phyloP scores from a whole-genome alignment of 2,329 filamentous ascomycete species.

The Cytospora piceicola region DNA sequence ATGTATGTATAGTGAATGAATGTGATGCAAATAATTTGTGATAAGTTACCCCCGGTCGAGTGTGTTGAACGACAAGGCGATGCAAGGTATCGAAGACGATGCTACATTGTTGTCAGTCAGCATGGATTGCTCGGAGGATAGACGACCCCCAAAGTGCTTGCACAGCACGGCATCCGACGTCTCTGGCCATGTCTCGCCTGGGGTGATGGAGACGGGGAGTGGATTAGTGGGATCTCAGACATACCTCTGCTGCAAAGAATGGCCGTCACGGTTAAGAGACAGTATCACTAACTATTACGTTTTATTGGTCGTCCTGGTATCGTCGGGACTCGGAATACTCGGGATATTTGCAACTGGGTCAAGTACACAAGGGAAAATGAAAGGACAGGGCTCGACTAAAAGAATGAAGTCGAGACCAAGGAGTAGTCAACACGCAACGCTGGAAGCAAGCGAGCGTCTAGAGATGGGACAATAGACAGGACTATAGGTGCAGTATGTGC shows the following conservation, averaged over 20 bases:
- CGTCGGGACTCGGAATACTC: conserved; percentile 18
- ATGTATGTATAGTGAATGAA: conserved; percentile 22
- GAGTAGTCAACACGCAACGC: conserved; percentile 21
- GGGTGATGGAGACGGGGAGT: conserved; percentile 10
- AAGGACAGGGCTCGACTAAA: conserved; percentile 51
- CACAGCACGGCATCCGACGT: not conserved
- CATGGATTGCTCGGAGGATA: not conserved
- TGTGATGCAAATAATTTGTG: conserved; percentile 15
- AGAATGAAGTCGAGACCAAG: conserved; percentile 52
- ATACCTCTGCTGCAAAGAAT: conserved; percentile 28
- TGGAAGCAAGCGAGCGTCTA: conserved; percentile 2
- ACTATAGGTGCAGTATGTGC: conserved; percentile 25
- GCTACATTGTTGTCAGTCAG: conserved; percentile 28
- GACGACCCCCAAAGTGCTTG: not conserved
- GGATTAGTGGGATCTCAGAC: conserved; percentile 11
- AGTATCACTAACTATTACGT: conserved; percentile 27
- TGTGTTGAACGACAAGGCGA: conserved; percentile 12
- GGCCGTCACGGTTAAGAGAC: conserved; percentile 24
- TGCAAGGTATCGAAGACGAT: conserved; percentile 15
- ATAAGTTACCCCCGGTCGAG: conserved; percentile 20
- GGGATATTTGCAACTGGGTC: conserved; percentile 34
- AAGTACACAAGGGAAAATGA: conserved; percentile 42
- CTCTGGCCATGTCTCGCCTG: conserved; percentile 25
- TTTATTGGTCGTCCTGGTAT: conserved; percentile 23
- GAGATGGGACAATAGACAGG: conserved; percentile 1